Evolutionary conservation across 2,329 filamentous ascomycete genomes (phyloP).

Genomic region (Peltaster fructicola): DNA sequence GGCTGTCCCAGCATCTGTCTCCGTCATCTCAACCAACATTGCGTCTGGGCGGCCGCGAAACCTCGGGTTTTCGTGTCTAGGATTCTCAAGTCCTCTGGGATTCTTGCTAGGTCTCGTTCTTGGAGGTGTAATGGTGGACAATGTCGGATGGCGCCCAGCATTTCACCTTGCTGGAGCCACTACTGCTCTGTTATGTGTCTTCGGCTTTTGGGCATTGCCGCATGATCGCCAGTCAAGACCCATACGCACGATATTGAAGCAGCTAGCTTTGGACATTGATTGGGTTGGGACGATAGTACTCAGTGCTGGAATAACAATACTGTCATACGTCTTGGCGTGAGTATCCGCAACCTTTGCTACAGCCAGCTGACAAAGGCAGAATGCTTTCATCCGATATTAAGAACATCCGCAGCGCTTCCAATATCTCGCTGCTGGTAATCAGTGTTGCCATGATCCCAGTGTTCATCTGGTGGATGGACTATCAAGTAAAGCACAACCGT

Average conservation of each 20-base stretch:
- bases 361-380: conserved; percentile 3
- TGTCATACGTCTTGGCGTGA: conserved; percentile 30
- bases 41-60: conserved; percentile 31
- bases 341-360: conserved; percentile 1
- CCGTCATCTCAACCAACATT: conserved; percentile 30
- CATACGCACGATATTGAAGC: conserved; percentile 9
- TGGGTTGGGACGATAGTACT: conserved; percentile 34
- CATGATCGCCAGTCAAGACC: conserved; percentile 10
- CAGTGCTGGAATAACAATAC: conserved; percentile 28
- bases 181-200: conserved; percentile 22
- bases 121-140: conserved; percentile 31
- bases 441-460: conserved; percentile 26
- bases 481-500: conserved; percentile 26
- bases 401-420: conserved; percentile 7
- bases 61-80: conserved; percentile 33
- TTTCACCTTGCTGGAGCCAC: conserved; percentile 31
- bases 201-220: conserved; percentile 24
- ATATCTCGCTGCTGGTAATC: conserved; percentile 25
- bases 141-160: conserved; percentile 33
- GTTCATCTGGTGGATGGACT: conserved; percentile 39
- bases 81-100: conserved; percentile 32
- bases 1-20: conserved; percentile 28
- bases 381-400: conserved; percentile 8
- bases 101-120: conserved; percentile 34
- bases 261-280: conserved; percentile 30